Base-by-base conservation (phyloP, 495 filamentous ascomycete species). In the Poronia punctata region DNA sequence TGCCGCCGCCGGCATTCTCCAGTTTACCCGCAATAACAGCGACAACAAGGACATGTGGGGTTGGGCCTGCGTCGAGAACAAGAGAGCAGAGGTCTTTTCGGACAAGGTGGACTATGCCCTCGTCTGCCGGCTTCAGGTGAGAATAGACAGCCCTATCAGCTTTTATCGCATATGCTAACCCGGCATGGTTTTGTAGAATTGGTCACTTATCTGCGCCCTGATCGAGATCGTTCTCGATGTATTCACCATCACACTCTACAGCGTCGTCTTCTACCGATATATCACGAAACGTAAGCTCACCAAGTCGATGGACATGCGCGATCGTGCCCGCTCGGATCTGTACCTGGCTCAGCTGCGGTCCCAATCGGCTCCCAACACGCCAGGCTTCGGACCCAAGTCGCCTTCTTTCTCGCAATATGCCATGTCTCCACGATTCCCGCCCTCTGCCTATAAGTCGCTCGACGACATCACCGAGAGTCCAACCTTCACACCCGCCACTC, bases 221-320 rank as follows among this genome's bases (percentile, higher is more conserved):
- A 97, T 99, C 65, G 92, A 99, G 68, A 75, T 99, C 48, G 84
- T 93, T 39, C 75, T 99, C 48, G 92, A 99, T 61, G 71, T 83
- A 51, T 78, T 99, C 62, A 85, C 84, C 50, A 94, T 99, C 59
- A 65, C 76, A 24, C 83, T 99, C 56, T 99, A 99, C 70, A 86
- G 72, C 59, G 74, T 96, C 57, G 80, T 93, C 59, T 95, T 95
- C 70, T 97, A 92, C 73, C 84, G 92, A 49, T 85, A 94, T 72
- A 92, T 86, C 75, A 85, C 85, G 43, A 99, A 99, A 74, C 83
- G 86, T 58, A 79, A 80, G 53, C 84, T 99, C 41, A 82, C 82
- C 61, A 97, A 95, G 68, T 86, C 86, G 37, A 97, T 99, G 90
- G 84, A 95, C 62, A 66, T 83, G 54, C 89, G 92, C 51, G 92